These are phyloP conservation scores for Blumeriella jaapii DNA, from an alignment of 2,329 filamentous ascomycete species.

Conservation along the genomic window DNA sequence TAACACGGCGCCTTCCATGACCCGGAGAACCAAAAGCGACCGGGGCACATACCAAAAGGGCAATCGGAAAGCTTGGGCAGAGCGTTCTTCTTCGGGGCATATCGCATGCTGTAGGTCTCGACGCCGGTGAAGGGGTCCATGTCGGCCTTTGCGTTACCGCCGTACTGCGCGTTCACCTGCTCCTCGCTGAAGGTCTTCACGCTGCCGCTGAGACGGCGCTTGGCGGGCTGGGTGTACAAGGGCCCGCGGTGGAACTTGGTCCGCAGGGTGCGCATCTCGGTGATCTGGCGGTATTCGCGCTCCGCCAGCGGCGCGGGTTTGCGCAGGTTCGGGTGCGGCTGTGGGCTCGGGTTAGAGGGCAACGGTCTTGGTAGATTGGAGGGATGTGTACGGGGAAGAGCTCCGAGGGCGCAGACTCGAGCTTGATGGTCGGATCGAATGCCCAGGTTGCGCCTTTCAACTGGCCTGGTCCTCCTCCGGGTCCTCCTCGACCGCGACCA, in stretches of 20 bases:
- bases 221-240: conserved; percentile 34
- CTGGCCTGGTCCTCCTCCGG: conserved; percentile 11
- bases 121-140: conserved; percentile 53
- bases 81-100: conserved; percentile 42
- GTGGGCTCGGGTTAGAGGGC: not conserved
- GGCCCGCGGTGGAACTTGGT: conserved; percentile 46
- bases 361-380: not conserved
- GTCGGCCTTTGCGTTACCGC: conserved; percentile 27
- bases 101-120: conserved; percentile 46
- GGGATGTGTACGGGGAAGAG: conserved; percentile 33
- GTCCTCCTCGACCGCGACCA: conserved; percentile 20
- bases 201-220: conserved; percentile 27
- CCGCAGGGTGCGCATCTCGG: conserved; percentile 39
- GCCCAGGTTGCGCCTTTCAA: conserved; percentile 27
- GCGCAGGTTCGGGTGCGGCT: conserved; percentile 27
- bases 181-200: conserved; percentile 32
- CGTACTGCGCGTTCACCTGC: conserved; percentile 27
- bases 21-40: conserved; percentile 8
- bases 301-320: conserved; percentile 30
- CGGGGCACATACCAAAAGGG: conserved; percentile 37
- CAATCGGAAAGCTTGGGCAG: conserved; percentile 42
- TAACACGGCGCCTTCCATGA: too few relatives aligned
- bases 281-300: conserved; percentile 36
- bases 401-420: conserved; percentile 33
- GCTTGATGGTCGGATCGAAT: conserved; percentile 20